A percentile compares a stretch with the other conserved stretches of the same genome.
phyloP scores from a whole-genome alignment of 192 early-diverging fungal genomes.

The Rhizophagus prolifer region DNA sequence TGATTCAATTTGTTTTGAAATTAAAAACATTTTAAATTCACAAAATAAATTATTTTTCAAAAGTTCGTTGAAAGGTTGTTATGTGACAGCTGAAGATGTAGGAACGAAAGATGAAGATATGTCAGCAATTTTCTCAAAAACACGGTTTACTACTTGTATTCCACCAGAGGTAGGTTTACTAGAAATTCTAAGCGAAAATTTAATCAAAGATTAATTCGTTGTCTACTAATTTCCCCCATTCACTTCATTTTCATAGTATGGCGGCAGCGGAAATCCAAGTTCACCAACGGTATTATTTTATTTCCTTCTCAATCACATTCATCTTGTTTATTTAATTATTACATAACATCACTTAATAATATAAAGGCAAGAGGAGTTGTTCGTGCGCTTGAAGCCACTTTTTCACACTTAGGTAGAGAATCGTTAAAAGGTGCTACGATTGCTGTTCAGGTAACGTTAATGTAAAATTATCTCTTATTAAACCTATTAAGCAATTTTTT shows the following conservation, averaged over 20 bases:
- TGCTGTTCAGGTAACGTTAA: slow-evolving; percentile 39
- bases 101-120: slow-evolving; percentile 38
- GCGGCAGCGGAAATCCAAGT: slow-evolving; percentile 45
- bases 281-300: slow-evolving; percentile 34
- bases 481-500: no score
- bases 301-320: not conserved
- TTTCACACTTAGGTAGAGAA: slow-evolving; percentile 32
- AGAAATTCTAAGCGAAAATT: not conserved
- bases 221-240: not conserved
- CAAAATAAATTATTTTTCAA: not conserved
- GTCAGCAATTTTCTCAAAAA: slow-evolving; percentile 35
- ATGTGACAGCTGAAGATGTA: slow-evolving; percentile 48
- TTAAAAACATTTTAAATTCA: not conserved
- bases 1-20: not conserved
- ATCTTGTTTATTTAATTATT: not conserved
- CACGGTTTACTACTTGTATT: slow-evolving; percentile 46
- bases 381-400: slow-evolving; percentile 42
- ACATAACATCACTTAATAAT: not conserved
- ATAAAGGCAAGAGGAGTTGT: slow-evolving; percentile 39
- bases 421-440: slow-evolving; percentile 34
- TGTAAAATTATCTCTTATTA: not conserved
- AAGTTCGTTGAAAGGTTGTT: slow-evolving; percentile 39
- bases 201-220: not conserved
- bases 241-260: slow-evolving; percentile 11
- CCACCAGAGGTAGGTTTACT: slow-evolving; percentile 10